Percentiles rank a stretch among this genome's conserved stretches.
These are phyloP conservation scores for Pichia sp. DNA, from an alignment of 1,139 yeast genomes.

Conservation along the genomic window DNA sequence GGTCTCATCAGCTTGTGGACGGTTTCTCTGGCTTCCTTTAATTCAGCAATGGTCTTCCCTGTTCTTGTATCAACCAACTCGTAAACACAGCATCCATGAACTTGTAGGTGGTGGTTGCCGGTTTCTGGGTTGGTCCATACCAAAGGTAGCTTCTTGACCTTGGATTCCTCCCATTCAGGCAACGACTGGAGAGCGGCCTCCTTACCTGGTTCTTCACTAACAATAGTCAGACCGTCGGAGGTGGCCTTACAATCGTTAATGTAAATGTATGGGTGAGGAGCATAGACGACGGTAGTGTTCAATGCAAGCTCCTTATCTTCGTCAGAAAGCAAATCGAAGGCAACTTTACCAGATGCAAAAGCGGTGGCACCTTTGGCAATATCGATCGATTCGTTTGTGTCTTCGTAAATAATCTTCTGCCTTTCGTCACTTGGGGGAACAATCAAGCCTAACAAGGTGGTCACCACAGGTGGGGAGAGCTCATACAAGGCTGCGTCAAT, in stretches of 20 bases:
- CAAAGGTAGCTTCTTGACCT: slow-evolving; percentile 71
- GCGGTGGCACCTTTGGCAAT: slow-evolving; percentile 84
- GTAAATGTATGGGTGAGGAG: slow-evolving; percentile 87
- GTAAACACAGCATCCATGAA: slow-evolving; percentile 81
- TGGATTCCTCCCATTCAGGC: slow-evolving; percentile 77
- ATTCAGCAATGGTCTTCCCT: slow-evolving; percentile 55
- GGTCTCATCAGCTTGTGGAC: slow-evolving; percentile 77
- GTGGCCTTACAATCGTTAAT: slow-evolving; percentile 79
- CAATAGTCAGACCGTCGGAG: slow-evolving; percentile 81
- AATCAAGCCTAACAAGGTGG: slow-evolving; percentile 75
- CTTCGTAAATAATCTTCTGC: slow-evolving; percentile 60
- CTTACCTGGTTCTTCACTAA: slow-evolving; percentile 57
- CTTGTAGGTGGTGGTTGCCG: slow-evolving; percentile 73
- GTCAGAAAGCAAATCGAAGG: slow-evolving; percentile 59
- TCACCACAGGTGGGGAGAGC: slow-evolving; percentile 77
- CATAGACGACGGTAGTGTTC: slow-evolving; percentile 73
- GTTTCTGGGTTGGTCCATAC: slow-evolving; percentile 94
- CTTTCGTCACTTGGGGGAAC: slow-evolving; percentile 59
- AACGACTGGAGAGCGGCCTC: slow-evolving; percentile 62
- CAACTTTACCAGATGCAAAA: slow-evolving; percentile 74
- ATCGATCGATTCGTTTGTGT: slow-evolving; percentile 57
- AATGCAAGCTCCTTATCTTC: slow-evolving; percentile 73
- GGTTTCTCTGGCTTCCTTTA: slow-evolving; percentile 67
- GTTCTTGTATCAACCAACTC: slow-evolving; percentile 53
- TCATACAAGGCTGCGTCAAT: slow-evolving; percentile 85